Base-by-base conservation (phyloP, 2,329 filamentous ascomycete species). In the Fusarium nygamai region DNA sequence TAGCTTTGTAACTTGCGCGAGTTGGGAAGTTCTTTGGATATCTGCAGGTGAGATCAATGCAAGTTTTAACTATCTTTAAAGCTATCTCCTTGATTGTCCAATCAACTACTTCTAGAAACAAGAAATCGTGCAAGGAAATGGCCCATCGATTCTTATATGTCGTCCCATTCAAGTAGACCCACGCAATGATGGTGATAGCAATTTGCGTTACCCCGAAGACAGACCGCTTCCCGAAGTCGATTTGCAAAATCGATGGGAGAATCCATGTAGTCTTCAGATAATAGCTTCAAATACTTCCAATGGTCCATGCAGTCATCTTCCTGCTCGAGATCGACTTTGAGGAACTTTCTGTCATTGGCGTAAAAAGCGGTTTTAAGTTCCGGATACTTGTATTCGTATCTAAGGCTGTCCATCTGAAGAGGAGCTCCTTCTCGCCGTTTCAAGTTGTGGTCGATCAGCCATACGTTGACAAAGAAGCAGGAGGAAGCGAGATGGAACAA, bases 301-400 rank as follows among this genome's bases (percentile, higher is more conserved):
- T 53, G 17, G 2, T 22, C 50, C 12, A 53, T 2, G 1, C 33
- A 36, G 2, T 12, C 5, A 4, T 12, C n/a, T 7, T 5, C 3
- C n/a, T 22, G 6, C 19, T 27, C 19, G 3, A 53, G 17, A 2
- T 53, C 27, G 50, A 53, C 50, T 36, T 27, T 53, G 4, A 20
- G 13, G 9, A 53, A 36, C n/a, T 22, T 53, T 53, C n/a, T 53
- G 33, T 36, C 50, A 3, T 34, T 53, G n/a, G 50, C n/a, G 6
- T 36, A 24, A 6, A 36, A 51, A 14, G 48, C 19, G 31, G 6
- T 17, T 8, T 22, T 3, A 14, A 33, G 20, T 16, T 7, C 10
- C 14, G 47, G 47, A 11, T 17, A 3, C 5, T 4, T 3, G 22
- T 22, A 33, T 31, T 5, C 20, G 0, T 5, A 0, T 22, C 20